phyloP scores from a whole-genome alignment of 2,329 filamentous ascomycete genomes.

The Colletotrichum sp. region DNA sequence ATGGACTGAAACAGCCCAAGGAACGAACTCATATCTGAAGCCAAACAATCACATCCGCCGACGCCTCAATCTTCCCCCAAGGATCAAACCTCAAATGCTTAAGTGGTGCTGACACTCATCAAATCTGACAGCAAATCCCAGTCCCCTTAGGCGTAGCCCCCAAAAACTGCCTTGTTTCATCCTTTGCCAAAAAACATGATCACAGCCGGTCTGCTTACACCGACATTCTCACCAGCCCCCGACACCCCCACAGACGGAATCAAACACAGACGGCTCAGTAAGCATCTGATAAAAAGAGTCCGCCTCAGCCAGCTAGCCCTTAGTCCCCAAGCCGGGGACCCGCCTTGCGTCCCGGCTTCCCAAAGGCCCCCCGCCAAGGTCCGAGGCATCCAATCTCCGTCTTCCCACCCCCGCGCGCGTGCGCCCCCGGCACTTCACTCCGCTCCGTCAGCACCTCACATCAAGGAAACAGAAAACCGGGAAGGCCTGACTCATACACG shows the following conservation, averaged over 20 bases:
- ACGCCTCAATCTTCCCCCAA: background rate
- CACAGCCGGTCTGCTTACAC: background rate
- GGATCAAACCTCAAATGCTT: accelerated
- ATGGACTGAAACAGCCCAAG: background rate
- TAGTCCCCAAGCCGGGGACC: background rate
- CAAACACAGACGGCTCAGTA: background rate
- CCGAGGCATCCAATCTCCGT: background rate
- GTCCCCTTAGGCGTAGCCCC: background rate
- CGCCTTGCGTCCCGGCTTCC: background rate
- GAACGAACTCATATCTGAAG: background rate
- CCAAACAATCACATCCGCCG: background rate
- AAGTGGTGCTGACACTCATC: background rate
- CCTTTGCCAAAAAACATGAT: background rate
- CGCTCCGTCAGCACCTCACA: background rate
- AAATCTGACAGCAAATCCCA: background rate
- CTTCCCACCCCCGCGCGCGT: background rate
- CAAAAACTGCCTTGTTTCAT: background rate
- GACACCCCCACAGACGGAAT: background rate
- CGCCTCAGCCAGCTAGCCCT: background rate
- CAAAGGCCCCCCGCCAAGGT: background rate
- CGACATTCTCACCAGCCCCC: background rate
- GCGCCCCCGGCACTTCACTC: background rate
- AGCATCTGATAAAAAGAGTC: background rate
- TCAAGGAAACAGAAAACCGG: background rate
- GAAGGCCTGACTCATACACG: background rate